Conservation (phyloP, 257 asterid genomes). For the Jaltomata sinuosa region DNA sequence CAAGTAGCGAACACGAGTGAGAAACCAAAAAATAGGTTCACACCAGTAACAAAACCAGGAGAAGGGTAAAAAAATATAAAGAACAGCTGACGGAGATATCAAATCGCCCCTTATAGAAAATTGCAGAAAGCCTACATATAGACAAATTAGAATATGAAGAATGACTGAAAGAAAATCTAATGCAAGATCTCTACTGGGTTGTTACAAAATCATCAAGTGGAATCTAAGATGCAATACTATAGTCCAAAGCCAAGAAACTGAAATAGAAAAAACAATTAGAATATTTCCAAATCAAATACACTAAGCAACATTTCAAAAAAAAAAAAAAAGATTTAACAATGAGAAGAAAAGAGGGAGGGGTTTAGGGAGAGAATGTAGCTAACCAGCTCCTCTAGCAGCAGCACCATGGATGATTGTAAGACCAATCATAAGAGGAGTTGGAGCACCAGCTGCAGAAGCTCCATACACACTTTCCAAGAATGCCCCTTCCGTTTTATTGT, state of each 20-base stretch:
- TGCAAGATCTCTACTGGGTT: background rate
- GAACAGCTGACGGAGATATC: background rate
- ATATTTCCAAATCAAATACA: background rate
- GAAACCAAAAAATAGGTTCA: too few relatives aligned
- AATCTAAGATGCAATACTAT: background rate
- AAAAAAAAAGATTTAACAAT: background rate
- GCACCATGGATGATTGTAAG: constrained; percentile 83
- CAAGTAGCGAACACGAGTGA: too few relatives aligned
- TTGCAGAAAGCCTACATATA: background rate
- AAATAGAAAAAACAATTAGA: background rate
- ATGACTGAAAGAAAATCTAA: background rate
- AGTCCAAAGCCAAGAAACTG: background rate
- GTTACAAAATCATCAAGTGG: background rate
- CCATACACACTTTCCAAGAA: constrained; percentile 45
- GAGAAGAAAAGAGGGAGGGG: background rate
- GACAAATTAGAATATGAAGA: background rate
- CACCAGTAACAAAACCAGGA: background rate
- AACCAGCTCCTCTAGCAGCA: constrained; percentile 80
- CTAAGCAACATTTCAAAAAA: background rate
- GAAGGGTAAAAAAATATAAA: background rate
- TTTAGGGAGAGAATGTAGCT: background rate
- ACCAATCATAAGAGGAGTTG: constrained; percentile 60
- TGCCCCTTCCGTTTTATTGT: constrained; percentile 36
- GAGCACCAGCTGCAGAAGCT: constrained; percentile 34
- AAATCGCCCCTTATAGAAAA: background rate